phyloP scores from a whole-genome alignment of 169 alveolate species.

The Cryptosporidium sp. region DNA sequence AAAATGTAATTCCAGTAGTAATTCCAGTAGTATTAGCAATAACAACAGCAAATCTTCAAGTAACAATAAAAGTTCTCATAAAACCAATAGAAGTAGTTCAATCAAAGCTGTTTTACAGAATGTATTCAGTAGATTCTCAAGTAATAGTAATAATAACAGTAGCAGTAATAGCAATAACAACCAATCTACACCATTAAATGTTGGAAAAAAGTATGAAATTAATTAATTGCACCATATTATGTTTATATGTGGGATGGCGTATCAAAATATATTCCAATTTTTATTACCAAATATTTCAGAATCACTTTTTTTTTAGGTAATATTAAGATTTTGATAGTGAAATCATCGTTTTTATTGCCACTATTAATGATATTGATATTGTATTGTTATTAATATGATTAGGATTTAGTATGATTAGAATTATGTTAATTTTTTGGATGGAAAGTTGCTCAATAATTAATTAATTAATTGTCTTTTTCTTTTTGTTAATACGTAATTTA shows the following conservation, averaged over 20 bases:
- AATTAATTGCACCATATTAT: not conserved
- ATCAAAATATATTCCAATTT: no score
- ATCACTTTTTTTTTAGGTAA: not conserved
- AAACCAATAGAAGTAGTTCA: conserved; percentile 34
- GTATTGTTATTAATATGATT: no score
- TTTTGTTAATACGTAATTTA: conserved; percentile 23
- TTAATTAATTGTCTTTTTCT: conserved; percentile 23
- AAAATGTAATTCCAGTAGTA: not conserved
- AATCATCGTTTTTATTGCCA: not conserved
- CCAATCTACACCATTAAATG: not conserved
- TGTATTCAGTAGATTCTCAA: conserved; percentile 71
- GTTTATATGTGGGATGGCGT: not conserved
- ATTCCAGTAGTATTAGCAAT: not conserved
- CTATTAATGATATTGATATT: no score
- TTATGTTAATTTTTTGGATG: not conserved
- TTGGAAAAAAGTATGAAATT: conserved; percentile 57
- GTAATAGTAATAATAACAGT: not conserved
- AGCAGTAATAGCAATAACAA: not conserved
- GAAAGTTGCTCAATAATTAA: no score
- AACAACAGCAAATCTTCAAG: not conserved
- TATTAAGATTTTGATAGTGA: not conserved
- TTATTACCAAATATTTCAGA: no score
- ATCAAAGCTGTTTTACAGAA: conserved; percentile 61
- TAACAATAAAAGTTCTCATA: conserved; percentile 12
- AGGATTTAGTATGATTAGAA: not conserved